Conservation (phyloP, 352 stramenopile genomes). For the Aphanomyces stellatus region DNA sequence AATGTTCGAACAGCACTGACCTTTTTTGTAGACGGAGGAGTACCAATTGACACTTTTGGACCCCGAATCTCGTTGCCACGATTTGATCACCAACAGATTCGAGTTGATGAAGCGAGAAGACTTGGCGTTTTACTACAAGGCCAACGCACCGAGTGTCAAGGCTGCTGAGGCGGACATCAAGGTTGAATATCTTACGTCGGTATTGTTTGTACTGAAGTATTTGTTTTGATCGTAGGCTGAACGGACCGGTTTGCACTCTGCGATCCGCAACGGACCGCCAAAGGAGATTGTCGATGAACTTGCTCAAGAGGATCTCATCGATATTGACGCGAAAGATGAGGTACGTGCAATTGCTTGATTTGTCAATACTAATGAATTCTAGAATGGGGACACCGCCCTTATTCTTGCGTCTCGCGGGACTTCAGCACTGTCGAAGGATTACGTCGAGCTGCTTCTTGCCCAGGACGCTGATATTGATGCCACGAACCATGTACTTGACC, state of each 20-base stretch:
- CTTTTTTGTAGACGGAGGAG: neutral
- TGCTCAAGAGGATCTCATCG: slow-evolving; percentile 5
- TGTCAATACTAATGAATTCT: neutral
- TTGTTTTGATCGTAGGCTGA: neutral
- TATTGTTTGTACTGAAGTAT: neutral
- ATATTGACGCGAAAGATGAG: slow-evolving; percentile 12
- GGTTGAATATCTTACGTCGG: neutral
- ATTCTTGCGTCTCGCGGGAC: neutral
- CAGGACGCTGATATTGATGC: slow-evolving; percentile 1
- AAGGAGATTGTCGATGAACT: neutral
- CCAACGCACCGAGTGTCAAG: neutral
- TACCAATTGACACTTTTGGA: slow-evolving; percentile 2
- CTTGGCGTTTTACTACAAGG: neutral
- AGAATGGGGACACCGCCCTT: slow-evolving; percentile 9
- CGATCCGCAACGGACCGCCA: neutral
- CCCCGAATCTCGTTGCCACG: neutral
- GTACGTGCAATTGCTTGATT: neutral
- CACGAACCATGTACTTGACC: neutral
- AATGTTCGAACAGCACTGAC: neutral
- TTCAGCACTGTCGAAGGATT: neutral
- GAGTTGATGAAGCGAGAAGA: neutral
- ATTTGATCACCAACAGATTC: neutral
- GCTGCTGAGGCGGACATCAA: neutral
- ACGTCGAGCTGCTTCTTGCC: neutral
- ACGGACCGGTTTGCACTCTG: neutral